These are phyloP conservation scores for Claviceps sp. DNA, from an alignment of 2,329 filamentous ascomycete species.

Conservation along the genomic window DNA sequence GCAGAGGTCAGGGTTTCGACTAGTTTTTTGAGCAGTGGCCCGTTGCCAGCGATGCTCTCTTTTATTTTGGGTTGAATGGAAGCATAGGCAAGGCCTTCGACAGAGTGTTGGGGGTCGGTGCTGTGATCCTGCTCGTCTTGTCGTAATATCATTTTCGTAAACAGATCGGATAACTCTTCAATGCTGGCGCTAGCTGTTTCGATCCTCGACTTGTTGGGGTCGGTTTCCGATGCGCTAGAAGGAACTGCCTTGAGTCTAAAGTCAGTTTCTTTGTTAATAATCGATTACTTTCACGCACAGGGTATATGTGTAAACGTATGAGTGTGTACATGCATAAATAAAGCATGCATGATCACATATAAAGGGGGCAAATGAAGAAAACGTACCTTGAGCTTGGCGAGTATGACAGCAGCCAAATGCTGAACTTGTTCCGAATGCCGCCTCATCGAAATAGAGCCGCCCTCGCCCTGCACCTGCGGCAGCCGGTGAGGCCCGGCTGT, in stretches of 20 bases:
- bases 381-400: constrained; percentile 54
- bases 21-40: constrained; percentile 54
- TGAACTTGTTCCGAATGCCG: constrained; percentile 48
- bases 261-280: constrained; percentile 34
- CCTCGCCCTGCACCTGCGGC: constrained; percentile 43
- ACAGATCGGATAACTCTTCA: constrained; percentile 50
- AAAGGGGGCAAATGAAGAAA: background rate
- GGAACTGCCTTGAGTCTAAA: constrained; percentile 40
- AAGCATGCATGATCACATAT: background rate
- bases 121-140: constrained; percentile 37
- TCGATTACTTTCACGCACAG: background rate
- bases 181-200: constrained; percentile 45
- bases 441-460: constrained; percentile 46
- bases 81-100: constrained; percentile 87
- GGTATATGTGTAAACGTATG: background rate
- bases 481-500: constrained; percentile 36
- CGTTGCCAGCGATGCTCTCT: constrained; percentile 61
- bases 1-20: constrained; percentile 48
- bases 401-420: constrained; percentile 57
- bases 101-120: constrained; percentile 51
- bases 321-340: background rate
- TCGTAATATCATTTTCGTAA: constrained; percentile 51
- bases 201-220: constrained; percentile 29
- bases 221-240: constrained; percentile 25
- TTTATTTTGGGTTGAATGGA: constrained; percentile 78